These are phyloP conservation scores for Termitomyces heimii DNA, from an alignment of 768 basidiomycete species.

Conservation along the genomic window DNA sequence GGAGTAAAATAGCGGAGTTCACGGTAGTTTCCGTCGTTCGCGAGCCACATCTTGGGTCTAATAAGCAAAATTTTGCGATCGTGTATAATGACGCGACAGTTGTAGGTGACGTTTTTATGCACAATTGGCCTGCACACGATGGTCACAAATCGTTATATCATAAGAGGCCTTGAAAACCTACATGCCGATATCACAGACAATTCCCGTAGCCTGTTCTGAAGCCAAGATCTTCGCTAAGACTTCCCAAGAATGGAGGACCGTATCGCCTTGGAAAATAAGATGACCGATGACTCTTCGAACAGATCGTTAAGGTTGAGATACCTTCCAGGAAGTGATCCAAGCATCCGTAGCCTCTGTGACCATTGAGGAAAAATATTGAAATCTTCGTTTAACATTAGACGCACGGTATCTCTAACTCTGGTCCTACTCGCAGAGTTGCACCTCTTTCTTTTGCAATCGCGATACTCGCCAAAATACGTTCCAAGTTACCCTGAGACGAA, in stretches of 20 bases:
- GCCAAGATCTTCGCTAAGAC: slow-evolving; percentile 87
- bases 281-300: background rate
- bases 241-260: slow-evolving; percentile 96
- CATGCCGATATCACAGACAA: slow-evolving; percentile 98
- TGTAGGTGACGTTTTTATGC: slow-evolving; percentile 98
- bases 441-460: slow-evolving; percentile 82
- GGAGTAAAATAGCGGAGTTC: slow-evolving; percentile 89
- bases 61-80: slow-evolving; percentile 87
- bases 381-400: slow-evolving; percentile 8
- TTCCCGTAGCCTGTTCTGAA: slow-evolving; percentile 73
- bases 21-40: slow-evolving; percentile 97
- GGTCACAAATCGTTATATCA: background rate
- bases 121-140: slow-evolving; percentile 74
- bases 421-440: slow-evolving; percentile 89
- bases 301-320: slow-evolving; percentile 17
- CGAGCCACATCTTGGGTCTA: slow-evolving; percentile 99
- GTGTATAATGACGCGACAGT: slow-evolving; percentile 88
- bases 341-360: slow-evolving; percentile 87
- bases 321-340: slow-evolving; percentile 97
- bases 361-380: background rate
- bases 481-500: slow-evolving; percentile 73
- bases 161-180: slow-evolving; percentile 26
- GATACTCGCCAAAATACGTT: slow-evolving; percentile 87
- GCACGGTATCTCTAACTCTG: slow-evolving; percentile 93
- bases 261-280: slow-evolving; percentile 64